Evolutionary conservation across 1,139 yeast species (phyloP), one percentile per base, ranked within the genome.

Genomic region (Suhomyces yuchorum): DNA sequence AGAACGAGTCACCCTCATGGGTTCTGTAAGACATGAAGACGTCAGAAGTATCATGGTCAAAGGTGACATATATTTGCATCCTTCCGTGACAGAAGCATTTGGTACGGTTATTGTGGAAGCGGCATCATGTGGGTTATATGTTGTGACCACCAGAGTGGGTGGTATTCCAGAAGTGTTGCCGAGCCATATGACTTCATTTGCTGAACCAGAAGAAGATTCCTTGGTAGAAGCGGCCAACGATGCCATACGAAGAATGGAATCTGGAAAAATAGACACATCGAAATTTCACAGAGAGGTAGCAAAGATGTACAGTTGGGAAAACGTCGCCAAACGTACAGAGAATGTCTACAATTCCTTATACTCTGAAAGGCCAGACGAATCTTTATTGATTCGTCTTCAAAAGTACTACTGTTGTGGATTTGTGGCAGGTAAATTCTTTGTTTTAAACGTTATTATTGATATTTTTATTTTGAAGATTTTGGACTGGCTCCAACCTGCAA

Each of bases 61-160:
- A 51, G 99, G 99, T 11, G 96, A 95, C 60, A 93, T 95, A 12
- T 95, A 92, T 63, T 68, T 95, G 41, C 99, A 95, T 66, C 93
- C 99, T 0, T 86, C 97, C 1, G 72, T 95, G 32, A 95, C 99
- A 0, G 99, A 95, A 64, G 99, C 99, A 0, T 95, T 95, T 70
- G 99, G 99, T 1, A 93, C 99, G 0, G 99, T 91, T 0, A 72
- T 95, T 19, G 97, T 95, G 0, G 99, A 95, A 63, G 99, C 99
- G 0, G 99, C 98, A 0, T 87, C 96, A 0, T 93, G 99, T 71
- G 98, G 98, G 0, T 67, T 95, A 34, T 77, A 89, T 30, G 97
- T 95, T 2, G 99, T 95, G 0, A 92, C 98, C 0, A 95, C 99
- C 0, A 84, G 85, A 52, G 99, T 95, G 0, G 99, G 99, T 1